Evolutionary conservation across 192 early-diverging fungal genomes (phyloP).

Genomic region (Funneliformis geosporum): DNA sequence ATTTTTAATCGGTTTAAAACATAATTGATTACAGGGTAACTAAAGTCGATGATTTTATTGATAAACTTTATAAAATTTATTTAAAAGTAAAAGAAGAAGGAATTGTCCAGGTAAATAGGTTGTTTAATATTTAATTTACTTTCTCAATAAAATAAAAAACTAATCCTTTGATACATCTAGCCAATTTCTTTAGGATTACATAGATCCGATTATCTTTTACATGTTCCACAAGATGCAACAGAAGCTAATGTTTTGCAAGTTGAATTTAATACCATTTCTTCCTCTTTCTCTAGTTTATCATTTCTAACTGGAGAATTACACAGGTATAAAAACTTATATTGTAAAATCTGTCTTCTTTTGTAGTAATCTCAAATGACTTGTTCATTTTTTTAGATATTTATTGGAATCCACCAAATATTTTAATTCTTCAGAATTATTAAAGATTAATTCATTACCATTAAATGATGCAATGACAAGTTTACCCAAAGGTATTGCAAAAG

Average conservation of each 20-base stretch:
- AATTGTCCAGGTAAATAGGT: conserved; percentile 53
- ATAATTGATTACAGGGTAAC: conserved; percentile 53
- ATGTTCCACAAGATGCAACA: conserved; percentile 54
- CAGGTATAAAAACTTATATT: conserved; percentile 41
- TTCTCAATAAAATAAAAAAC: neutral
- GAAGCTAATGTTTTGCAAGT: conserved; percentile 83
- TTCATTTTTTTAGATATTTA: conserved; percentile 48
- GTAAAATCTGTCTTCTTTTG: neutral
- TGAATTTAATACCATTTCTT: conserved; percentile 94
- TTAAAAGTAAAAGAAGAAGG: conserved; percentile 59
- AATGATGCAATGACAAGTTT: conserved; percentile 73
- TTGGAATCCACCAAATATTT: conserved; percentile 49
- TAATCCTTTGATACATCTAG: conserved; percentile 31
- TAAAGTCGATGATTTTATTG: conserved; percentile 83
- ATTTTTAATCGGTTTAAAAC: neutral
- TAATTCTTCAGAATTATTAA: conserved; percentile 36
- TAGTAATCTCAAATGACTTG: neutral
- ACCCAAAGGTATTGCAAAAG: conserved; percentile 74
- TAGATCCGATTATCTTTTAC: conserved; percentile 91
- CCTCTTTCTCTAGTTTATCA: conserved; percentile 87
- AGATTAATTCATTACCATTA: conserved; percentile 53
- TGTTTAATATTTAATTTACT: neutral
- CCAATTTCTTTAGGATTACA: conserved; percentile 80
- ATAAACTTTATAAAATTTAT: conserved; percentile 78
- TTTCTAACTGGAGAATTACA: conserved; percentile 76